phyloP scores from a whole-genome alignment of 768 basidiomycete genomes.

The Omphalotus guepiniiformis region DNA sequence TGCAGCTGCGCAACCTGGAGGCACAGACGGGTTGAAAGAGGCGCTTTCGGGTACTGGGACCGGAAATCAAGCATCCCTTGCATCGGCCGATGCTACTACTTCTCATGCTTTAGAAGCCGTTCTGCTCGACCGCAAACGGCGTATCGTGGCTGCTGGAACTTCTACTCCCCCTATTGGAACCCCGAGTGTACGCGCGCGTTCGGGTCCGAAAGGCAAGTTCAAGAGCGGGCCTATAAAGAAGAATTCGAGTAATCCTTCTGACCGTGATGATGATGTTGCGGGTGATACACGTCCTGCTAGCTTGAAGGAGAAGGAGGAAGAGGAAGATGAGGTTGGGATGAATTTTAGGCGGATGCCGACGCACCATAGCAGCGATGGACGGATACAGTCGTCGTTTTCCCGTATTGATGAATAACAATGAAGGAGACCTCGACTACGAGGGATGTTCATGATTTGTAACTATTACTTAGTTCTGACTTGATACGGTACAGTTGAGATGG shows the following conservation, averaged over 20 bases:
- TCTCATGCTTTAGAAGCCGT: conserved; percentile 4
- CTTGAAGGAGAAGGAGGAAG: background rate
- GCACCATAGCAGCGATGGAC: too few relatives aligned
- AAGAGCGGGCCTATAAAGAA: conserved; percentile 7
- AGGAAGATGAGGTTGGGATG: too few relatives aligned
- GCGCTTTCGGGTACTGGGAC: background rate
- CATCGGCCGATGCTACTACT: background rate
- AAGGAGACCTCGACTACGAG: too few relatives aligned
- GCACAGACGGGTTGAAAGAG: background rate
- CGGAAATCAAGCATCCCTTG: background rate
- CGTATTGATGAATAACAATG: too few relatives aligned
- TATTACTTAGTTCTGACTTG: too few relatives aligned
- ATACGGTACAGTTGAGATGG: too few relatives aligned
- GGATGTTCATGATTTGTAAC: too few relatives aligned
- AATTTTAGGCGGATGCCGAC: too few relatives aligned
- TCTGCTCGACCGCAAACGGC: conserved; percentile 4
- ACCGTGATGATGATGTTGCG: background rate
- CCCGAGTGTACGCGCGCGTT: background rate
- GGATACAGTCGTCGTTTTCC: too few relatives aligned
- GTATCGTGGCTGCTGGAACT: background rate
- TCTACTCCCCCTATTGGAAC: background rate
- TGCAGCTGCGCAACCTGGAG: background rate
- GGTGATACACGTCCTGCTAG: background rate
- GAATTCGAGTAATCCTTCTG: background rate
- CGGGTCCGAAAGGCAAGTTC: conserved; percentile 4